Percentiles rank a stretch among this genome's conserved stretches.
Evolutionary conservation across 2,329 filamentous ascomycete species (phyloP).

Genomic region (Sclerotinia minor): DNA sequence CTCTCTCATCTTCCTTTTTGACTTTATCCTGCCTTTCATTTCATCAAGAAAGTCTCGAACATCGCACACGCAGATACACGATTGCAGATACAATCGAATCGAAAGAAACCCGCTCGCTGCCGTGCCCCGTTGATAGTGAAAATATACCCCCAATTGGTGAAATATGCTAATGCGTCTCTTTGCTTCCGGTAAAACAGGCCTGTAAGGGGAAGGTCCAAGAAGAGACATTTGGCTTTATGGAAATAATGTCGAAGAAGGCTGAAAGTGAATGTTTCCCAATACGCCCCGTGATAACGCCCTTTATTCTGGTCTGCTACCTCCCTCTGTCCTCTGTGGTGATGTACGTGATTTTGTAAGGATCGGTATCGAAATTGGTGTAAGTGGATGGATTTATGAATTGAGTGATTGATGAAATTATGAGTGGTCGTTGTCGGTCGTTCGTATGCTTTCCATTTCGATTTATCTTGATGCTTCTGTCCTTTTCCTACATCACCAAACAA

Average conservation of each 20-base stretch:
- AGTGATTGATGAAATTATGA: conserved; percentile 23
- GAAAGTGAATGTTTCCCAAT: conserved; percentile 16
- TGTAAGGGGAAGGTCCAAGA: not conserved
- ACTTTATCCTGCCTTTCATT: conserved; percentile 24
- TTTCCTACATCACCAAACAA: conserved; percentile 84
- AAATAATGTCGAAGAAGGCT: conserved; percentile 17
- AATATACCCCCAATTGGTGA: conserved; percentile 20
- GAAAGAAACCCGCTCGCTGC: conserved; percentile 20
- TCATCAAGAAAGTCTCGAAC: conserved; percentile 21
- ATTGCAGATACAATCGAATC: conserved; percentile 19
- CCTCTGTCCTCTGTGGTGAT: conserved; percentile 17
- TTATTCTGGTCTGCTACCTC: conserved; percentile 6
- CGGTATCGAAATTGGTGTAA: conserved; percentile 19
- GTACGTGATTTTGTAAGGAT: conserved; percentile 13
- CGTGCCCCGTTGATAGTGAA: conserved; percentile 14
- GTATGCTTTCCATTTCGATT: conserved; percentile 25
- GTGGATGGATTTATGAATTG: conserved; percentile 19
- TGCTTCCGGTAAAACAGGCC: conserved; percentile 11
- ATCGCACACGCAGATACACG: conserved; percentile 19
- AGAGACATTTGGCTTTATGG: conserved; percentile 3
- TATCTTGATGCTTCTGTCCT: conserved; percentile 24
- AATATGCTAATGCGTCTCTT: conserved; percentile 24
- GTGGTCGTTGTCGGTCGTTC: conserved; percentile 26
- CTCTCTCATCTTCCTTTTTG: conserved; percentile 23
- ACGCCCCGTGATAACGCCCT: conserved; percentile 23